Conservation (phyloP, 2,329 filamentous ascomycete species). For the Aspergillus phoenicis region DNA sequence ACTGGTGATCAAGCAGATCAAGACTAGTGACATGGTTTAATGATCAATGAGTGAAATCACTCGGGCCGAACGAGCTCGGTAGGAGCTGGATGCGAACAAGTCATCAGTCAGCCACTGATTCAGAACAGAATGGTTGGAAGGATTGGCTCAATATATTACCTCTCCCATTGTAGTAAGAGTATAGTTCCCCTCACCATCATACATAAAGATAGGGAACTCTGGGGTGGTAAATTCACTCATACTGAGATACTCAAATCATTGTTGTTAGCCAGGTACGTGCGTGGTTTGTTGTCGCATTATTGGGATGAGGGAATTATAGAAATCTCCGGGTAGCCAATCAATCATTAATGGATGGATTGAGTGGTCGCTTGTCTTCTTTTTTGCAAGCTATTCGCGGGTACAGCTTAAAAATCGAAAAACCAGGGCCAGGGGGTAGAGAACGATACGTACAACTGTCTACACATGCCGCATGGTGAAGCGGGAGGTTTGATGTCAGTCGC, state of each 20-base stretch:
- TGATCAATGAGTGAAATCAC: conserved; percentile 49
- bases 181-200: conserved; percentile 75
- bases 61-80: conserved; percentile 69
- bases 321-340: neutral
- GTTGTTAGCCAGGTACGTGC: conserved; percentile 6
- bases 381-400: no score
- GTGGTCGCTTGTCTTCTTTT: neutral
- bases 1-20: no score
- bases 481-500: conserved; percentile 74
- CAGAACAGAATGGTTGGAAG: neutral
- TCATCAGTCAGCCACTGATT: neutral
- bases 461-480: conserved; percentile 86
- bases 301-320: no score
- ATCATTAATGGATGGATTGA: neutral
- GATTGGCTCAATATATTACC: conserved; percentile 27
- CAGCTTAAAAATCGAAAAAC: no score
- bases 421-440: neutral
- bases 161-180: conserved; percentile 42
- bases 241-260: conserved; percentile 22
- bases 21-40: neutral
- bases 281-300: no score
- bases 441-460: conserved; percentile 73
- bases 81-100: conserved; percentile 54
- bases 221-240: conserved; percentile 75
- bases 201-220: conserved; percentile 85